Evolutionary conservation across 768 basidiomycete genomes (phyloP), one percentile per base, ranked within the genome.

Genomic region (Serendipita sp.): DNA sequence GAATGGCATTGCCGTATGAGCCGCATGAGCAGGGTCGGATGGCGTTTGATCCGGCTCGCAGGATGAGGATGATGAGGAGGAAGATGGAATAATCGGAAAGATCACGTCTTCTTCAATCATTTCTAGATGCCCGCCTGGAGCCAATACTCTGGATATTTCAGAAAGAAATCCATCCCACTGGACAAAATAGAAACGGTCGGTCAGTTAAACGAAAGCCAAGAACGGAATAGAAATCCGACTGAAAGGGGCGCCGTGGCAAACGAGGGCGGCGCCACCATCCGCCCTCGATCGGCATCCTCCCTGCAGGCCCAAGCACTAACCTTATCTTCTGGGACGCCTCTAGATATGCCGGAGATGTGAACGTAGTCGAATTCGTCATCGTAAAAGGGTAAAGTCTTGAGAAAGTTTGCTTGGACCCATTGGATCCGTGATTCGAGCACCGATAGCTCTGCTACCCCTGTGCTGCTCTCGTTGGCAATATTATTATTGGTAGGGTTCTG

Each of bases 371-470:
- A 60, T 32, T 60, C 56, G 16, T 28, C 56, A 3, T 23, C 56
- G 23, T 30, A 10, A 36, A 60, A 60, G 5, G 56, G 56, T 2
- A 60, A 35, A 10, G 34, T 30, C 16, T 36, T 23, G 23, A 60
- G 56, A 28, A 60, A 60, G 56, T 60, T 60, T 36, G 56, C 56
- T 35, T 60, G 56, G 35, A 60, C 56, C 56, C 56, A 60, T 35
- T 38, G 23, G 16, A 60, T 60, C 10, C 56, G 56, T 11, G 18
- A 23, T n/a, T n/a, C 56, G 56, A 60, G 56, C 35, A 28, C 23
- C 7, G 38, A 41, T 41, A 41, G 38, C 38, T 41, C 38, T 41
- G 38, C 38, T 41, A 52, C 7, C 18, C 18, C n/a, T 7, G 48
- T 52, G 48, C 48, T 52, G 32, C 48, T 52, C 7, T 18, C 16